Evolutionary conservation across 441 rosid species (phyloP).

Genomic region (Gossypium laxum): DNA sequence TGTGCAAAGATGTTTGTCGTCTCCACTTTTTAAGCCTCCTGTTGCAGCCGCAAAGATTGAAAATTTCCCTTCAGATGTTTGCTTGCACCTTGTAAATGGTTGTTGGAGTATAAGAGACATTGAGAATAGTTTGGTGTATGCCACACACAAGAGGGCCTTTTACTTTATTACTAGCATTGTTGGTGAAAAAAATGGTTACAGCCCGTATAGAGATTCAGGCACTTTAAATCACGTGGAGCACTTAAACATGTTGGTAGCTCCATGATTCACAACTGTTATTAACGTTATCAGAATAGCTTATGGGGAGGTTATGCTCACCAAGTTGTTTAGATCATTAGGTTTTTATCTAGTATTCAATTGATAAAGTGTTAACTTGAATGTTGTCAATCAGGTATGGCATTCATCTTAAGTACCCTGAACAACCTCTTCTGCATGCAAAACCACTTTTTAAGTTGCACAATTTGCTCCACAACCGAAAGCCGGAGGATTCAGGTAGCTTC

Average conservation of each 20-base stretch:
- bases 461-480: constrained; percentile 69
- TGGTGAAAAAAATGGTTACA: constrained; percentile 39
- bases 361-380: constrained; percentile 11
- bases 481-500: constrained; percentile 46
- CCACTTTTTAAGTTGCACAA: constrained; percentile 64
- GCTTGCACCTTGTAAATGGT: constrained; percentile 65
- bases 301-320: constrained; percentile 14
- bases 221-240: constrained; percentile 39
- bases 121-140: constrained; percentile 62
- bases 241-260: constrained; percentile 44
- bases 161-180: constrained; percentile 48
- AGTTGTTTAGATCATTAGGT: not conserved
- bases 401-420: constrained; percentile 53
- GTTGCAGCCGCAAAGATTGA: constrained; percentile 22
- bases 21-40: constrained; percentile 60
- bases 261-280: constrained; percentile 4
- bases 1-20: constrained; percentile 59
- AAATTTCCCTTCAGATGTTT: constrained; percentile 21
- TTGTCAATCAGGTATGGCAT: constrained; percentile 48
- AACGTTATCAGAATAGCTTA: constrained; percentile 13
- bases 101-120: constrained; percentile 40
- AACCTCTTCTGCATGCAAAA: constrained; percentile 70
- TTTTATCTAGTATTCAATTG: constrained; percentile 1
- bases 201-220: constrained; percentile 35
- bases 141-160: constrained; percentile 44